Percentiles rank a stretch among this genome's conserved stretches.
Conservation (phyloP, 257 asterid species). For the Solanum chmielewskii region DNA sequence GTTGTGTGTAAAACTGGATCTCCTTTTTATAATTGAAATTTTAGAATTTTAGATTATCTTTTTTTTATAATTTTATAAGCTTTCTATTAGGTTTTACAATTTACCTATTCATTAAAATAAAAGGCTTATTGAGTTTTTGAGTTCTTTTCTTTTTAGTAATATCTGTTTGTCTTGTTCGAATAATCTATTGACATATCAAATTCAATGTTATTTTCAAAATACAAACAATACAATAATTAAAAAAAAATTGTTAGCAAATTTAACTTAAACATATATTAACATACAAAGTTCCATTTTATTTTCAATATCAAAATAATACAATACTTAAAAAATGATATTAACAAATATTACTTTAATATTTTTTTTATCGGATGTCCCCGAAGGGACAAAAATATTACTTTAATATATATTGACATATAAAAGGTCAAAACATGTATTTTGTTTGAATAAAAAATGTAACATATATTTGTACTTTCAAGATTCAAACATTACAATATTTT, state of each 20-base stretch:
- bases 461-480: not conserved
- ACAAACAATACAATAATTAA: not conserved
- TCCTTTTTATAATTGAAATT: not conserved
- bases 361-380: constrained; percentile 27
- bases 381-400: constrained; percentile 7
- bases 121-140: not conserved
- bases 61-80: too few relatives aligned
- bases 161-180: not conserved
- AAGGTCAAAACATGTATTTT: not conserved
- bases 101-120: not conserved
- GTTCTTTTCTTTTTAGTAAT: not conserved
- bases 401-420: not conserved
- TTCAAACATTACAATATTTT: not conserved
- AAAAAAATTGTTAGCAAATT: not conserved
- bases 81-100: not conserved
- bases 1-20: not conserved
- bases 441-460: not conserved
- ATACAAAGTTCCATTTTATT: not conserved
- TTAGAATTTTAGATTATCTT: too few relatives aligned
- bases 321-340: not conserved
- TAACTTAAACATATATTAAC: not conserved
- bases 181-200: not conserved
- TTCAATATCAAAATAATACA: not conserved
- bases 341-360: not conserved
- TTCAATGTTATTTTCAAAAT: not conserved